Evolutionary conservation across 306 rosid genomes (phyloP), one percentile per base, ranked within the genome.

Genomic region (Vigna radiata): DNA sequence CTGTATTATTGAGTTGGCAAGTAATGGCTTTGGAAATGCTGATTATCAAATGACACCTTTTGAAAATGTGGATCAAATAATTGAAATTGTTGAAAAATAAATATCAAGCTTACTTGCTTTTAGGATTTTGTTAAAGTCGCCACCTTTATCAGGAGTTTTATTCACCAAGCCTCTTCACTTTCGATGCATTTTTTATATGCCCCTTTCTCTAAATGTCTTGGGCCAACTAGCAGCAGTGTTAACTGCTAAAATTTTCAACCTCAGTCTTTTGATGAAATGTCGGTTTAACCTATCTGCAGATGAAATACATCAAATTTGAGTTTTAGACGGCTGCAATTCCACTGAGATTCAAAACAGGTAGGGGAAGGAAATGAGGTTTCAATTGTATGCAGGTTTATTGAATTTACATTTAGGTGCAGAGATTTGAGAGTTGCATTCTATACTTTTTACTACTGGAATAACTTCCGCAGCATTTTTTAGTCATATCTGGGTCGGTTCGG

Each of bases 11-110:
- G 16, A 58, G 3, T 58, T 12, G 37, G 8, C 8, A 23, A 4
- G 63, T 1, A 55, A 55, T 21, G 33, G 16, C 4, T 23, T 10
- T 23, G 33, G 3, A 10, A 55, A 55, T 9, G 64, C 18, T 58
- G 25, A 58, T 23, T 58, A 25, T n/a, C 37, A 58, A 58, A 58
- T 58, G 37, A 16, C 17, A 58, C 64, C 64, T 58, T 58, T 27
- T 5, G 64, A 58, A 58, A 59, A 59, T 59, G 19, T 14, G 41
- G 11, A 29, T 27, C 39, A 59, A 59, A 13, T 27, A 10, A 27
- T 2, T 17, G 58, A 52, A 52, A n/a, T 17, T 50, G 7, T 53
- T 27, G 39, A 11, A 15, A 60, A 29, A 13, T 5, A 27, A 13
- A 60, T 14, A 29, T 60, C 12, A 29, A 13, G 21, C 12, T 25